Percentiles rank a stretch among this genome's conserved stretches.
These are phyloP conservation scores for Lentinula detonsa DNA, from an alignment of 768 basidiomycete species.

Conservation along the genomic window DNA sequence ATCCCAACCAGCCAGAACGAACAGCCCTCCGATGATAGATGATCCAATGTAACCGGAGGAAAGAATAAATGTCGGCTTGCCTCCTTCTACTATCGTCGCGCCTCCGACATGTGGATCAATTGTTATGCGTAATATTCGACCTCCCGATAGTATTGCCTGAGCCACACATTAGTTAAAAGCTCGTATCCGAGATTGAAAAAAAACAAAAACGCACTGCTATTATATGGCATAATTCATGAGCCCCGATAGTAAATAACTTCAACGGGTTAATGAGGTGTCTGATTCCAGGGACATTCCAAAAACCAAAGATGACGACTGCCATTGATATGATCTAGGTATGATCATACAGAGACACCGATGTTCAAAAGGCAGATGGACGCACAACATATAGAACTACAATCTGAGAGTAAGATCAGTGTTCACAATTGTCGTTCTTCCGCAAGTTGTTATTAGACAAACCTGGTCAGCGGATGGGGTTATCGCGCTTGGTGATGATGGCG, in stretches of 20 bases:
- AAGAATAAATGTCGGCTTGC: slow-evolving; percentile 64
- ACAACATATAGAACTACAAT: slow-evolving; percentile 74
- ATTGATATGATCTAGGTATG: slow-evolving; percentile 67
- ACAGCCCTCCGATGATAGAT: slow-evolving; percentile 74
- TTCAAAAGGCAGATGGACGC: slow-evolving; percentile 22
- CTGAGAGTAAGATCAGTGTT: slow-evolving; percentile 25
- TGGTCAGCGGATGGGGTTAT: slow-evolving; percentile 67
- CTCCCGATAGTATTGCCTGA: slow-evolving; percentile 76
- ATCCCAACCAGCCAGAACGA: slow-evolving; percentile 81
- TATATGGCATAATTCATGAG: slow-evolving; percentile 86
- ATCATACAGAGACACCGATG: not conserved
- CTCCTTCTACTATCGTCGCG: slow-evolving; percentile 72
- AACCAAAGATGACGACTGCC: slow-evolving; percentile 79
- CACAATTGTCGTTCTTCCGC: slow-evolving; percentile 8
- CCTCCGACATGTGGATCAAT: slow-evolving; percentile 84
- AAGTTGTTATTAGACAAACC: slow-evolving; percentile 34
- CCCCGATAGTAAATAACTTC: slow-evolving; percentile 84
- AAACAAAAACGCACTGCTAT: slow-evolving; percentile 45
- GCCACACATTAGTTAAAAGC: not conserved
- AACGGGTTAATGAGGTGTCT: slow-evolving; percentile 77
- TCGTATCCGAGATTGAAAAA: not conserved
- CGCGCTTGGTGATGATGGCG: slow-evolving; percentile 32
- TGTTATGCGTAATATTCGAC: slow-evolving; percentile 70
- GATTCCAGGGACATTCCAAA: slow-evolving; percentile 83
- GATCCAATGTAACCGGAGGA: slow-evolving; percentile 81